phyloP scores from a whole-genome alignment of 345 rosid species.

The Nasturtium officinale region DNA sequence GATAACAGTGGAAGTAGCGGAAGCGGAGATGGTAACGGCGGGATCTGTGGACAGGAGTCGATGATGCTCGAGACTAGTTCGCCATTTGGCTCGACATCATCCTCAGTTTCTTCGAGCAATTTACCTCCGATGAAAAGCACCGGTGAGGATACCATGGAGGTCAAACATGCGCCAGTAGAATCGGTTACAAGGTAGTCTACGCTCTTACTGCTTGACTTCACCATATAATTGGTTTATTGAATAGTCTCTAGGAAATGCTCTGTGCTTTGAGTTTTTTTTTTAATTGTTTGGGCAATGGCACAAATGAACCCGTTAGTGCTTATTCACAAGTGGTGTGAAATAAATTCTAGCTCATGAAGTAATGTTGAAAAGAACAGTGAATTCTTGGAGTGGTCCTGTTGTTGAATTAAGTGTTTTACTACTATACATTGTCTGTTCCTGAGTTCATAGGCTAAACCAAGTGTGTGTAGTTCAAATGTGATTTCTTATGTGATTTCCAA shows the following conservation, averaged over 20 bases:
- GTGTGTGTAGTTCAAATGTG: not conserved
- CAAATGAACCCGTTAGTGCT: not conserved
- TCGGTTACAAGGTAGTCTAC: slow-evolving; percentile 52
- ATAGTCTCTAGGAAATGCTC: not conserved
- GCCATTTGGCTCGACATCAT: slow-evolving; percentile 79
- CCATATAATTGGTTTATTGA: slow-evolving; percentile 3
- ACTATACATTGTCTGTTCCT: not conserved
- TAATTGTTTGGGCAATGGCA: slow-evolving; percentile 13
- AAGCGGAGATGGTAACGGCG: slow-evolving; percentile 49
- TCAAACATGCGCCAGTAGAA: slow-evolving; percentile 49
- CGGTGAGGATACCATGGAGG: slow-evolving; percentile 46
- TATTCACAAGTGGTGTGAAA: not conserved
- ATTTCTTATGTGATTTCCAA: slow-evolving; percentile 3
- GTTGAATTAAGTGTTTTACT: not conserved
- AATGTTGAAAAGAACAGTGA: not conserved
- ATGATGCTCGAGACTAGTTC: slow-evolving; percentile 70
- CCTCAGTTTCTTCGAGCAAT: slow-evolving; percentile 63
- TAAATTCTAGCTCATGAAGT: not conserved
- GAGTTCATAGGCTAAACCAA: slow-evolving; percentile 9
- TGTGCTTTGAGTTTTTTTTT: slow-evolving; percentile 1
- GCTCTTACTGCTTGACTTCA: not conserved
- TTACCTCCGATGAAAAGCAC: slow-evolving; percentile 56
- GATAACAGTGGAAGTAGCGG: slow-evolving; percentile 33
- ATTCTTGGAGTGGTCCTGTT: not conserved
- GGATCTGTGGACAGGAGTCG: slow-evolving; percentile 60